Percentiles rank a stretch among this genome's conserved stretches.
Evolutionary conservation across 192 early-diverging fungal genomes (phyloP).

Genomic region (Rhizoclosmatium globosum): DNA sequence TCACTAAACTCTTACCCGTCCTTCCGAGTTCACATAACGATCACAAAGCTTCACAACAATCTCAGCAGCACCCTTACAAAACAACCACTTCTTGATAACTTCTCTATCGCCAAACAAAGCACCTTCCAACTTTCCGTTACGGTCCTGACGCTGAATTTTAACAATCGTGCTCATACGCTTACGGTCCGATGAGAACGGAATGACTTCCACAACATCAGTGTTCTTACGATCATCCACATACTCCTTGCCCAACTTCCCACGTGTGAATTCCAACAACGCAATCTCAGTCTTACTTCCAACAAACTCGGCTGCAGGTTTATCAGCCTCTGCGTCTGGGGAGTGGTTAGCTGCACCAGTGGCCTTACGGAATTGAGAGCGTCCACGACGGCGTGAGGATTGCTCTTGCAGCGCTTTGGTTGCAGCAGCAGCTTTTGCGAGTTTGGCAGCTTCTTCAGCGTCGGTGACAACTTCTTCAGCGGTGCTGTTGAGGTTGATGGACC

Average conservation of each 20-base stretch:
- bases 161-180: conserved; percentile 94
- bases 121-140: conserved; percentile 17
- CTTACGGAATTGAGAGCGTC: neutral
- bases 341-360: neutral
- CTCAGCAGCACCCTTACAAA: conserved; percentile 91
- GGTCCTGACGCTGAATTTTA: conserved; percentile 31
- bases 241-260: conserved; percentile 65
- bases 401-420: neutral
- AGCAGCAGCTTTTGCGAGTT: neutral
- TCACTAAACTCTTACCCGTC: conserved; percentile 33
- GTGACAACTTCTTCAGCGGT: conserved; percentile 44
- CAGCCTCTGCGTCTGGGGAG: neutral
- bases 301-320: conserved; percentile 47
- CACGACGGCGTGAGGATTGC: neutral
- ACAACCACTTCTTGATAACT: conserved; percentile 61
- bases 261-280: conserved; percentile 85
- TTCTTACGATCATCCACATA: conserved; percentile 71
- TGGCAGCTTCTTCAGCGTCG: neutral
- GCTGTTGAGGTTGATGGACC: conserved; percentile 51
- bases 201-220: conserved; percentile 73
- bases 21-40: conserved; percentile 43
- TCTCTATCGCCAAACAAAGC: conserved; percentile 16
- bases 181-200: conserved; percentile 90
- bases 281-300: conserved; percentile 96
- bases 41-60: conserved; percentile 69